A percentile compares a stretch with the other conserved stretches of the same genome.
Conservation (phyloP, 805 yeast genomes). For the Starmerella cellae region DNA sequence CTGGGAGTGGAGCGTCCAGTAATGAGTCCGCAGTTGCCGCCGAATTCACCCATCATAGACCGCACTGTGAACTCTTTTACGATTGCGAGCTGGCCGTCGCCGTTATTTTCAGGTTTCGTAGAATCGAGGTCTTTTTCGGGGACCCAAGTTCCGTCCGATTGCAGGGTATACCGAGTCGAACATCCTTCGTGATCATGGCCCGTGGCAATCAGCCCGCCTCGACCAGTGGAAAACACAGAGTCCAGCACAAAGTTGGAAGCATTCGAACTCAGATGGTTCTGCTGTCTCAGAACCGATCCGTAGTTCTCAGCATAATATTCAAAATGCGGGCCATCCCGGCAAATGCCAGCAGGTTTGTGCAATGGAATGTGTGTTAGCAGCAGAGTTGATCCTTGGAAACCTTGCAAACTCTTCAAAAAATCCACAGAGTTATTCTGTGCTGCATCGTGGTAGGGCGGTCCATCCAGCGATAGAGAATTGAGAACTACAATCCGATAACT, state of each 20-base stretch:
- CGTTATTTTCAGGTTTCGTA: neutral
- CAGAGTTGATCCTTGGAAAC: constrained; percentile 66
- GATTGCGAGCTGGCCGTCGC: neutral
- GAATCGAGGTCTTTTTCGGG: constrained; percentile 4
- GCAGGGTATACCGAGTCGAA: constrained; percentile 40
- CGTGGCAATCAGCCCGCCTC: constrained; percentile 61
- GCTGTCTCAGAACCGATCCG: constrained; percentile 60
- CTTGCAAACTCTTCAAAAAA: constrained; percentile 49
- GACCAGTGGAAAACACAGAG: constrained; percentile 47
- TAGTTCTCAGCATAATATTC: constrained; percentile 43
- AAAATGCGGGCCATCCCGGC: constrained; percentile 74
- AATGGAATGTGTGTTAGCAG: constrained; percentile 83
- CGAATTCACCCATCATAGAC: constrained; percentile 93
- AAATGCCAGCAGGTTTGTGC: constrained; percentile 66
- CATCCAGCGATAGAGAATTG: constrained; percentile 73
- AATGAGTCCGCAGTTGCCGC: constrained; percentile 76
- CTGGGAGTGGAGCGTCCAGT: constrained; percentile 50
- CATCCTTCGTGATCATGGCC: constrained; percentile 98
- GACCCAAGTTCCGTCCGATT: constrained; percentile 15
- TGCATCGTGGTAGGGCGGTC: constrained; percentile 71
- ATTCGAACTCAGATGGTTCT: constrained; percentile 65
- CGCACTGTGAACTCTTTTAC: constrained; percentile 62
- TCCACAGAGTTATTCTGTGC: constrained; percentile 56
- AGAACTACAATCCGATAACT: constrained; percentile 74
- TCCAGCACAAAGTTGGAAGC: constrained; percentile 55